phyloP scores from a whole-genome alignment of 495 filamentous ascomycete species.

The Achaetomiella virescens region DNA sequence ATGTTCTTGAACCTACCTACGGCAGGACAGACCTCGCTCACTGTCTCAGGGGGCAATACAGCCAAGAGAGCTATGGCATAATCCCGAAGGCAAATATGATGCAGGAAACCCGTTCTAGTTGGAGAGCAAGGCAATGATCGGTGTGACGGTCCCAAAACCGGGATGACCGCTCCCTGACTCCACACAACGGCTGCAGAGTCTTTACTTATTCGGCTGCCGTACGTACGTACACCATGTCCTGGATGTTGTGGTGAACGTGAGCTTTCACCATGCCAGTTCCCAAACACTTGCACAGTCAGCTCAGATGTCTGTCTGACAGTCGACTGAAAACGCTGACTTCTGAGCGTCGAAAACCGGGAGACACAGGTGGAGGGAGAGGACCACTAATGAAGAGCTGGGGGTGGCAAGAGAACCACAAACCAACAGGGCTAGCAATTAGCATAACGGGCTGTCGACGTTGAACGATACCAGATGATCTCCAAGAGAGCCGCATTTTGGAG shows the following conservation, averaged over 20 bases:
- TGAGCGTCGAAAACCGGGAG: too few species aligned
- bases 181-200: constrained; percentile 19
- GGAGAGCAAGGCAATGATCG: constrained; percentile 18
- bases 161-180: constrained; percentile 22
- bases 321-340: too few species aligned
- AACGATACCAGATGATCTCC: too few species aligned
- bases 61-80: constrained; percentile 21
- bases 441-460: constrained; percentile 26
- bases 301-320: too few species aligned
- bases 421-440: constrained; percentile 21
- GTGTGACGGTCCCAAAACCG: constrained; percentile 18
- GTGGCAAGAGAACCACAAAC: constrained; percentile 23
- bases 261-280: constrained; percentile 26
- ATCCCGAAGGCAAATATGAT: constrained; percentile 19
- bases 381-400: constrained; percentile 15
- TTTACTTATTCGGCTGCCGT: constrained; percentile 25
- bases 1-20: too few species aligned
- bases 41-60: constrained; percentile 21
- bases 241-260: constrained; percentile 24
- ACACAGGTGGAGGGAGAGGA: neutral
- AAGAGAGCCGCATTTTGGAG: too few species aligned
- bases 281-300: constrained; percentile 11
- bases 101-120: constrained; percentile 26
- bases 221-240: constrained; percentile 27
- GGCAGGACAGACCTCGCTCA: constrained; percentile 23